Evolutionary conservation across 2,329 filamentous ascomycete species (phyloP).

Genomic region (Beauveria sp.): DNA sequence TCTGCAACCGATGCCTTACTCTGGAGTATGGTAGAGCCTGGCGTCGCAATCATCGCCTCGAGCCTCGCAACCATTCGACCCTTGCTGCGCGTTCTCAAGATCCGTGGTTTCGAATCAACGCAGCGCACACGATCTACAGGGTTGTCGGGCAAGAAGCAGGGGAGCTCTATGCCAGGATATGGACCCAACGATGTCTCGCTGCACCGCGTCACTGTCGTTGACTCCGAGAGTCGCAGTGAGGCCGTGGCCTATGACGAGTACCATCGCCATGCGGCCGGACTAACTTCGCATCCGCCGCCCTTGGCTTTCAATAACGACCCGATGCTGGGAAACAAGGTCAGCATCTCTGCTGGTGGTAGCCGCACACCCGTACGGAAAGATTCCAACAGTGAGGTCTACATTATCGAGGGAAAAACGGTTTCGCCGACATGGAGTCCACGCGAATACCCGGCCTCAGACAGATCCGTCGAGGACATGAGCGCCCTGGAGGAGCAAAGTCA

Average conservation of each 20-base stretch:
- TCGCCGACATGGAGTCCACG: constrained; percentile 17
- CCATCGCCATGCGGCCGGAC: constrained; percentile 4
- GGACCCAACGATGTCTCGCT: constrained; percentile 32
- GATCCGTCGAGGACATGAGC: constrained; percentile 23
- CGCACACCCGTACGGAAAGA: constrained; percentile 13
- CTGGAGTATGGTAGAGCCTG: constrained; percentile 51
- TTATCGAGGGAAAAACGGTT: constrained; percentile 25
- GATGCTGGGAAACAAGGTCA: constrained; percentile 1
- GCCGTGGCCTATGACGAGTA: constrained; percentile 16
- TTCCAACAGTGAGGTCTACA: constrained; percentile 28
- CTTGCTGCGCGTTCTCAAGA: constrained; percentile 39
- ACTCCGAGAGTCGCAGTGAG: constrained; percentile 15
- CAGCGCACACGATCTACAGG: constrained; percentile 26
- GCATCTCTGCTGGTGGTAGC: background rate
- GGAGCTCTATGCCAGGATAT: constrained; percentile 24
- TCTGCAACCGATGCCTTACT: constrained; percentile 45
- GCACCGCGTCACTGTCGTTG: constrained; percentile 19
- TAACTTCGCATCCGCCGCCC: background rate
- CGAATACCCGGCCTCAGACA: constrained; percentile 16
- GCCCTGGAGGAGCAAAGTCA: constrained; percentile 26
- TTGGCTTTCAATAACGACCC: constrained; percentile 6
- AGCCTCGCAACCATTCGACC: constrained; percentile 48
- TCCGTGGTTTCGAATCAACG: constrained; percentile 39
- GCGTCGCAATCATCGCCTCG: constrained; percentile 46
- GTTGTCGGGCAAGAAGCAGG: constrained; percentile 22